Base-by-base conservation (phyloP, 2,329 filamentous ascomycete species). In the Lachnellula willkommii region DNA sequence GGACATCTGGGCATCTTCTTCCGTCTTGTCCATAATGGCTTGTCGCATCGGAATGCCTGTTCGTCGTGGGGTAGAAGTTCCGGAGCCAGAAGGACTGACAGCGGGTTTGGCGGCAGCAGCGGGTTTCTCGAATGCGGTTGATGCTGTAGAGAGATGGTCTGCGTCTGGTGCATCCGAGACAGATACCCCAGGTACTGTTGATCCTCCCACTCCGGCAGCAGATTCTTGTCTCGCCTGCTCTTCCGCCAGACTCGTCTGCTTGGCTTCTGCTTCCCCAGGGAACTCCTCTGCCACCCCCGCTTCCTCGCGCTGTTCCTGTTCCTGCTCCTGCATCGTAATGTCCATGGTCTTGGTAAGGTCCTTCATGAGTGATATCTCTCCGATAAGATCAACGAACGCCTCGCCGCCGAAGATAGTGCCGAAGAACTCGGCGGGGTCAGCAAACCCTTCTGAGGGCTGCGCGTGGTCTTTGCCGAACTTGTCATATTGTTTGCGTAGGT, bases 281-380 rank as follows among this genome's bases (percentile, higher is more conserved):
- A 82, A 82, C 63, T 85, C 83, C 71, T 84, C 83, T 59, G 85
- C 85, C 63, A 88, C 87, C 66, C 90, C 89, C 71, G 88, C 87
- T 72, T 84, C 83, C 59, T 85, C 85, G 55, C 61, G 65, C 36
- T 63, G 64, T 59, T 87, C 84, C 63, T 88, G 87, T 66, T 90
- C 89, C 71, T 84, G 82, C 58, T 85, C 85, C 54, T 89, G 80
- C 85, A 91, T 93, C 20, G 90, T 92, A 64, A 99, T 97, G 68
- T 99, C 94, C 93, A 99, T 97, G 46, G 92, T 96, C 68, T 91
- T 90, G 17, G 93, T 97, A 53, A 99, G 80, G 69, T 99, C 94
- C 77, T 96, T 97, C 89, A 99, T 96, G 56, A 99, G 83, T 50
- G 90, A 94, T 65, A 99, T 96, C 79, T 99, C 94, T 64, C 94